These are phyloP conservation scores for Candida hungchunana DNA, from an alignment of 805 yeast species.

Conservation along the genomic window DNA sequence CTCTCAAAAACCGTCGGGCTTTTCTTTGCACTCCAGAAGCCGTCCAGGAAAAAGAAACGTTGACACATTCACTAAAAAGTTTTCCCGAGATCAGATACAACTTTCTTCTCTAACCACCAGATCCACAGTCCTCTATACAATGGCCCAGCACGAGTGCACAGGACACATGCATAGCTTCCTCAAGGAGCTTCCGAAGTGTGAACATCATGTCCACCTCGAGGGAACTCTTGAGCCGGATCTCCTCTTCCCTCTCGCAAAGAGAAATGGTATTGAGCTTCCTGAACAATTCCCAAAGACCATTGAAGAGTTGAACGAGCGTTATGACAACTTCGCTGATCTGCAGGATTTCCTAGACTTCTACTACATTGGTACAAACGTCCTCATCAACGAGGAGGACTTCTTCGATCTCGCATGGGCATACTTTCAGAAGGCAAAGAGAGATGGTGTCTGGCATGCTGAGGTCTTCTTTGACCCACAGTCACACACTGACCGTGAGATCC, in stretches of 20 bases:
- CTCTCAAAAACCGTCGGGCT: too few species aligned
- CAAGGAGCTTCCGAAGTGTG: constrained; percentile 77
- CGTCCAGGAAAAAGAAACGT: constrained; percentile 6
- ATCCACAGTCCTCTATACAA: not conserved
- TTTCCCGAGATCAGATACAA: not conserved
- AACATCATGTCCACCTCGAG: constrained; percentile 81
- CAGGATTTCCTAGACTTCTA: constrained; percentile 78
- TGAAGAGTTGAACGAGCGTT: constrained; percentile 54
- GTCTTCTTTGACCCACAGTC: constrained; percentile 85
- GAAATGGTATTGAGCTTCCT: constrained; percentile 61
- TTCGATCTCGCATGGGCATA: constrained; percentile 74
- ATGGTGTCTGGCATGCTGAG: constrained; percentile 68
- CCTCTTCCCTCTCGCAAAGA: constrained; percentile 61
- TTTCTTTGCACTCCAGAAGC: too few species aligned
- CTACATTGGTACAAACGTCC: constrained; percentile 77
- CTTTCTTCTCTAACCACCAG: not conserved
- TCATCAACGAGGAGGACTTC: constrained; percentile 66
- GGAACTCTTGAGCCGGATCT: constrained; percentile 79
- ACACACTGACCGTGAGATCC: constrained; percentile 63
- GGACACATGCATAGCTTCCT: constrained; percentile 47
- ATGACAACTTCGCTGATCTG: constrained; percentile 57
- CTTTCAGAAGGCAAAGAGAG: constrained; percentile 51
- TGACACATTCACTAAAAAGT: constrained; percentile 3
- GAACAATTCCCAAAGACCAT: constrained; percentile 54
- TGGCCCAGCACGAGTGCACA: constrained; percentile 30